Evolutionary conservation across 805 yeast genomes (phyloP).

Genomic region (Lachancea nothofagi): DNA sequence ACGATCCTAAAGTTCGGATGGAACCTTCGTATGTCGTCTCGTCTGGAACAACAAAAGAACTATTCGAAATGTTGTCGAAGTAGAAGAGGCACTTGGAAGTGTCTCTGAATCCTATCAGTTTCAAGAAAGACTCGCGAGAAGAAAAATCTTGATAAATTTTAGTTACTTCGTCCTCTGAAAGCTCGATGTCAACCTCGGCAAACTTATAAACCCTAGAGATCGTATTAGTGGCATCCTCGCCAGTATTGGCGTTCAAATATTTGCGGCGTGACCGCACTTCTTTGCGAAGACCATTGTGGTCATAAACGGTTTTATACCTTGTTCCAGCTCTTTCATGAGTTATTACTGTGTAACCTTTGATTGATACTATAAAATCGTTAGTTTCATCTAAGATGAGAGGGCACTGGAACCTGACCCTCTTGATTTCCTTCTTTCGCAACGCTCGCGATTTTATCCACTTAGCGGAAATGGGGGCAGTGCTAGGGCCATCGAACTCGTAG

Average conservation of each 20-base stretch:
- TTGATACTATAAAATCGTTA: slow-evolving; percentile 46
- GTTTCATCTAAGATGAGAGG: slow-evolving; percentile 52
- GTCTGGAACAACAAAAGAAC: slow-evolving; percentile 65
- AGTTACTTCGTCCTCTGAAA: slow-evolving; percentile 35
- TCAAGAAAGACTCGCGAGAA: slow-evolving; percentile 44
- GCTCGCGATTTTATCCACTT: slow-evolving; percentile 44
- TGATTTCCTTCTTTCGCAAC: slow-evolving; percentile 53
- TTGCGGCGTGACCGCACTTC: slow-evolving; percentile 46
- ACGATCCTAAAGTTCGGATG: slow-evolving; percentile 55
- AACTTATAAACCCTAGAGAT: slow-evolving; percentile 37
- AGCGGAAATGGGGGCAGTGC: slow-evolving; percentile 39
- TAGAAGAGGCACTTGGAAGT: slow-evolving; percentile 40
- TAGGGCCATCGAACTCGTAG: slow-evolving; percentile 35
- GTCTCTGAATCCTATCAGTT: slow-evolving; percentile 62
- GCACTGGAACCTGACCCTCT: slow-evolving; percentile 57
- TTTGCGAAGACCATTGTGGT: slow-evolving; percentile 45
- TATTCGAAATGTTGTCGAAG: slow-evolving; percentile 46
- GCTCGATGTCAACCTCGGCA: slow-evolving; percentile 43
- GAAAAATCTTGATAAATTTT: slow-evolving; percentile 33
- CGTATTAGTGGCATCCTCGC: slow-evolving; percentile 37
- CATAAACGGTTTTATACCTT: slow-evolving; percentile 46
- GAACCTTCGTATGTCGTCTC: slow-evolving; percentile 58
- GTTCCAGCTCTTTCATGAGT: slow-evolving; percentile 47
- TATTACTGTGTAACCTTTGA: slow-evolving; percentile 66
- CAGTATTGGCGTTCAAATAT: slow-evolving; percentile 38